A percentile compares a stretch with the other conserved stretches of the same genome.
phyloP scores from a whole-genome alignment of 306 rosid genomes.

The Lathyrus sativus region DNA sequence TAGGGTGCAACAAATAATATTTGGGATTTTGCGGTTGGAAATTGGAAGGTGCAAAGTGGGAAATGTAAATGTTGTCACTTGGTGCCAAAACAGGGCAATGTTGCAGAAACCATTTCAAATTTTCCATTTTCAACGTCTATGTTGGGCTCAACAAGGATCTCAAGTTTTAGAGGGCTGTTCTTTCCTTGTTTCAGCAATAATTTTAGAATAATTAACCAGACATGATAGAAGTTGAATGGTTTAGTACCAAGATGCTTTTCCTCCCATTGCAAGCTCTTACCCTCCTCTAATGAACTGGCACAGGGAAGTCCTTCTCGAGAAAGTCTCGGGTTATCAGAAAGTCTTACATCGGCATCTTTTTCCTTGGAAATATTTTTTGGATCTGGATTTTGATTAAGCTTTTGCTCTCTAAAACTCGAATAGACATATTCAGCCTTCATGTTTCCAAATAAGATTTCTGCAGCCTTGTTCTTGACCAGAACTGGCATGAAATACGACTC shows the following conservation, averaged over 20 bases:
- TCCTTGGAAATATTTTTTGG: constrained; percentile 30
- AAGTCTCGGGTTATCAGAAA: constrained; percentile 15
- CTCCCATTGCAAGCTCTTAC: constrained; percentile 30
- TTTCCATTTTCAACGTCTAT: constrained; percentile 64
- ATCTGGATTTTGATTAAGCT: constrained; percentile 22
- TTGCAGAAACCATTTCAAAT: constrained; percentile 68
- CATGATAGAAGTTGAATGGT: constrained; percentile 43
- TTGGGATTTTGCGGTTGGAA: not conserved
- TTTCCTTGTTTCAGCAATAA: constrained; percentile 65
- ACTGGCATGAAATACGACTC: constrained; percentile 65
- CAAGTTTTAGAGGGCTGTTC: constrained; percentile 67
- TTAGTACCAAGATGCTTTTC: constrained; percentile 33
- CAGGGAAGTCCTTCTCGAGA: constrained; percentile 35
- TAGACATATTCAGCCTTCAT: constrained; percentile 69
- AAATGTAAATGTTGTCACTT: constrained; percentile 18
- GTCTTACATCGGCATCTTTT: not conserved
- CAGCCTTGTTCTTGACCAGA: constrained; percentile 71
- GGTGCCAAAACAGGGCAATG: constrained; percentile 57
- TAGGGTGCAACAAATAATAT: too few species aligned
- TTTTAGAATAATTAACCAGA: constrained; percentile 75
- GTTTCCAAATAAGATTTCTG: constrained; percentile 83
- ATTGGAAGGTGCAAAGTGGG: constrained; percentile 7
- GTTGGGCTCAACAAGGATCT: constrained; percentile 52
- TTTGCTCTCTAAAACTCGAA: constrained; percentile 47
- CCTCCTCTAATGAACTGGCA: constrained; percentile 38